A percentile compares a stretch with the other conserved stretches of the same genome.
Evolutionary conservation across 2,329 filamentous ascomycete species (phyloP).

Genomic region (Penicillium sp.): DNA sequence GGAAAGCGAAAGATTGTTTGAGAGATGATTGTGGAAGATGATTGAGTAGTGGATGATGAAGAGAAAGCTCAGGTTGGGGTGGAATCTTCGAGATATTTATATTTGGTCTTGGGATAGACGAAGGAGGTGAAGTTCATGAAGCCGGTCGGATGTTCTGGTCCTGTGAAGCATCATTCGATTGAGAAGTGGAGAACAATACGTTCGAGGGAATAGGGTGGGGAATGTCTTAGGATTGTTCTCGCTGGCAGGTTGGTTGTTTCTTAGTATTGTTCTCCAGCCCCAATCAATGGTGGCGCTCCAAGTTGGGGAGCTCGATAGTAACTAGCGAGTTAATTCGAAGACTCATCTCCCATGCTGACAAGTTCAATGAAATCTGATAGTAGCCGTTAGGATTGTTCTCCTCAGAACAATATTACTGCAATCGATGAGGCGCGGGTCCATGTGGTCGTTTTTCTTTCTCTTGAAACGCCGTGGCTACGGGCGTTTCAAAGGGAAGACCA

Average conservation of each 20-base stretch:
- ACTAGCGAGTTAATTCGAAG: neutral
- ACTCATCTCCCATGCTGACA: neutral
- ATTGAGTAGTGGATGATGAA: conserved; percentile 7
- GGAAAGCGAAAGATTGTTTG: conserved; percentile 6
- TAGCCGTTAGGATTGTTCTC: conserved; percentile 11
- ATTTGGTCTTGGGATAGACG: neutral
- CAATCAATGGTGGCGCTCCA: neutral
- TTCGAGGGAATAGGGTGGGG: neutral
- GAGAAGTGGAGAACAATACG: neutral
- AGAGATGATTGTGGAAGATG: conserved; percentile 1
- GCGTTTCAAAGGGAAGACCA: neutral
- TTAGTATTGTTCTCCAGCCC: neutral
- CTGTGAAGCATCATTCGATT: neutral
- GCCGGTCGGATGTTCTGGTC: neutral
- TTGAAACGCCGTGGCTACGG: neutral
- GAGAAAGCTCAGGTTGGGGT: neutral
- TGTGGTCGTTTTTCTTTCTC: neutral
- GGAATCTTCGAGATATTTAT: neutral
- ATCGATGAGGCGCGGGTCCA: neutral
- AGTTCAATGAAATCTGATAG: neutral
- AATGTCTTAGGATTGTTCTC: neutral
- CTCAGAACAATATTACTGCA: neutral
- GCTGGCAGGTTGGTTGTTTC: neutral
- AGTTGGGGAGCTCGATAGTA: neutral
- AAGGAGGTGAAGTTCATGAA: neutral